A percentile compares a stretch with the other conserved stretches of the same genome.
phyloP scores from a whole-genome alignment of 768 basidiomycete species.

The Omphalotus guepiniiformis region DNA sequence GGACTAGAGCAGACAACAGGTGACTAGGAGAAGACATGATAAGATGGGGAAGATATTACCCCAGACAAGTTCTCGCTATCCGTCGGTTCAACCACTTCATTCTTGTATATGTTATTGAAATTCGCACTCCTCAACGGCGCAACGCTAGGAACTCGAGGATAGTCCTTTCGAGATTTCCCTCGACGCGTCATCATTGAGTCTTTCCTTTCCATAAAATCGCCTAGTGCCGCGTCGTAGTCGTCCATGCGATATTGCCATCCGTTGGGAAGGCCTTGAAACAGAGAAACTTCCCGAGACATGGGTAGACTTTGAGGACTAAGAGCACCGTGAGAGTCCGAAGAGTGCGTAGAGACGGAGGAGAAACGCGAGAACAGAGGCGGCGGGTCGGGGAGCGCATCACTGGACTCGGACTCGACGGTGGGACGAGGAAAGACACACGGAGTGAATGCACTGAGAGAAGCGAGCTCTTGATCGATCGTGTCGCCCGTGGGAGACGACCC shows the following conservation, averaged over 20 bases:
- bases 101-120: no score
- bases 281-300: slow-evolving; percentile 13
- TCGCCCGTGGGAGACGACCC: neutral
- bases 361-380: slow-evolving; percentile 6
- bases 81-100: no score
- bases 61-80: no score
- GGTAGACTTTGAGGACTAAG: slow-evolving; percentile 6
- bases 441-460: neutral
- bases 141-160: slow-evolving; percentile 8
- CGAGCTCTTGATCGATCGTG: neutral
- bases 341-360: neutral
- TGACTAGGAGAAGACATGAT: no score
- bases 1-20: no score
- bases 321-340: neutral
- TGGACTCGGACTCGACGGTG: neutral
- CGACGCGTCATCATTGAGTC: neutral
- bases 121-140: neutral
- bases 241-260: slow-evolving; percentile 6
- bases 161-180: neutral
- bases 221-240: neutral
- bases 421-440: neutral
- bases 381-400: neutral
- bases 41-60: no score
- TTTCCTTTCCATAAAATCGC: slow-evolving; percentile 1
- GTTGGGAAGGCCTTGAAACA: slow-evolving; percentile 9